Evolutionary conservation across 1,139 yeast genomes (phyloP).

Genomic region (Geotrichum reessii): DNA sequence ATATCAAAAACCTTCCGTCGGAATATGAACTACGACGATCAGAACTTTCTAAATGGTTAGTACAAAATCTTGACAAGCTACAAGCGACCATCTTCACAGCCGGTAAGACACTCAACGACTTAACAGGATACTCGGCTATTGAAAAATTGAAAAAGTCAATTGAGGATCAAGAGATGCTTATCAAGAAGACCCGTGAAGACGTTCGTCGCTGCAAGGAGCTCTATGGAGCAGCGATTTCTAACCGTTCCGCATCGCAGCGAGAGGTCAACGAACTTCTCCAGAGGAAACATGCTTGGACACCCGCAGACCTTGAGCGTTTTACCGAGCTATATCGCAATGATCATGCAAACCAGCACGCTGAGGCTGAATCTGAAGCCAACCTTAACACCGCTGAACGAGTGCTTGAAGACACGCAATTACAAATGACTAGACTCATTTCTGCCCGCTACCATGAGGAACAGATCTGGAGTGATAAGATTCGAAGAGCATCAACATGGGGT

Average conservation of each 20-base stretch:
- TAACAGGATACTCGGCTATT: slow-evolving; percentile 85
- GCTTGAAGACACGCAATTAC: slow-evolving; percentile 67
- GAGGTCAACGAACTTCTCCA: slow-evolving; percentile 86
- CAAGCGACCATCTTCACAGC: slow-evolving; percentile 65
- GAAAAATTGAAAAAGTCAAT: slow-evolving; percentile 64
- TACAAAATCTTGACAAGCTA: slow-evolving; percentile 53
- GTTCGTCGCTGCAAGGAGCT: slow-evolving; percentile 48
- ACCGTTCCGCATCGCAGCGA: slow-evolving; percentile 67
- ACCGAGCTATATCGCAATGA: slow-evolving; percentile 77
- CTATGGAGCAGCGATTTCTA: slow-evolving; percentile 60
- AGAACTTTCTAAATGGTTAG: slow-evolving; percentile 52
- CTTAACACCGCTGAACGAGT: slow-evolving; percentile 54
- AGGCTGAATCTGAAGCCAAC: slow-evolving; percentile 46
- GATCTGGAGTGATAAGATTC: slow-evolving; percentile 93
- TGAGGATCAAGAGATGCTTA: slow-evolving; percentile 42
- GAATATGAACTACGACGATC: slow-evolving; percentile 40
- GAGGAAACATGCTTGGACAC: slow-evolving; percentile 75
- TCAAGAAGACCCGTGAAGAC: slow-evolving; percentile 46
- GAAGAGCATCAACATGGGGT: slow-evolving; percentile 96
- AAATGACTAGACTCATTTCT: slow-evolving; percentile 69
- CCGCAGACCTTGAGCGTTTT: slow-evolving; percentile 73
- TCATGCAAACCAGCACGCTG: slow-evolving; percentile 65
- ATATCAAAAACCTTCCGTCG: slow-evolving; percentile 37
- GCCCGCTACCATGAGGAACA: slow-evolving; percentile 95
- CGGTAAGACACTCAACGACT: slow-evolving; percentile 73